These are phyloP conservation scores for Leptographium lundbergii DNA, from an alignment of 2,329 filamentous ascomycete species.

Conservation along the genomic window DNA sequence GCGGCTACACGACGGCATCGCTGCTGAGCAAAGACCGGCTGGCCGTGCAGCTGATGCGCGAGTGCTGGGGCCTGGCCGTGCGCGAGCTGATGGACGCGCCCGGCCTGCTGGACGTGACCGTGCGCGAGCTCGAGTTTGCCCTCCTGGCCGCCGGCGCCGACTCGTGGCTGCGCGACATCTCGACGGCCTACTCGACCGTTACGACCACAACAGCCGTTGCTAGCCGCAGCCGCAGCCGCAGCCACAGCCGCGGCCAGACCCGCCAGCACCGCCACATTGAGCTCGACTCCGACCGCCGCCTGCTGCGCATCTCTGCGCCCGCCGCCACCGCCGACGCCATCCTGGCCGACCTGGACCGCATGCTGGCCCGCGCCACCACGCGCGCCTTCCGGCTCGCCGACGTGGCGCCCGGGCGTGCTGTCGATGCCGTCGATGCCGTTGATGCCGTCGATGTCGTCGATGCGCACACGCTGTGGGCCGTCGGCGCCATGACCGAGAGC, in stretches of 20 bases:
- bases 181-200: slow-evolving; percentile 10
- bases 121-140: slow-evolving; percentile 27
- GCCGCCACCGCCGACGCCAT: slow-evolving; percentile 23
- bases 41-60: slow-evolving; percentile 30
- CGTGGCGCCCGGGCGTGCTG: neutral
- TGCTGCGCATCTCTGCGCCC: slow-evolving; percentile 24
- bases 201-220: slow-evolving; percentile 1
- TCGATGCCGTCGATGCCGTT: too few species aligned
- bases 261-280: slow-evolving; percentile 20
- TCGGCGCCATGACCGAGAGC: slow-evolving; percentile 25
- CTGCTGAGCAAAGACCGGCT: slow-evolving; percentile 26
- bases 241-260: slow-evolving; percentile 10
- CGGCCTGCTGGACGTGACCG: slow-evolving; percentile 26
- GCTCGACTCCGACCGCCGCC: slow-evolving; percentile 16
- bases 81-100: slow-evolving; percentile 29
- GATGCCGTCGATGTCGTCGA: too few species aligned
- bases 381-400: neutral
- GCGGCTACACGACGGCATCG: slow-evolving; percentile 4
- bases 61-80: slow-evolving; percentile 37
- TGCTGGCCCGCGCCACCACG: slow-evolving; percentile 16
- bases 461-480: slow-evolving; percentile 18
- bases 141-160: slow-evolving; percentile 28
- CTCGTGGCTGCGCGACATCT: slow-evolving; percentile 21
- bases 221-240: slow-evolving; percentile 20
- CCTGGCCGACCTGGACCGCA: slow-evolving; percentile 20